Conservation (phyloP, 257 asterid genomes). For the Fraxinus americana region DNA sequence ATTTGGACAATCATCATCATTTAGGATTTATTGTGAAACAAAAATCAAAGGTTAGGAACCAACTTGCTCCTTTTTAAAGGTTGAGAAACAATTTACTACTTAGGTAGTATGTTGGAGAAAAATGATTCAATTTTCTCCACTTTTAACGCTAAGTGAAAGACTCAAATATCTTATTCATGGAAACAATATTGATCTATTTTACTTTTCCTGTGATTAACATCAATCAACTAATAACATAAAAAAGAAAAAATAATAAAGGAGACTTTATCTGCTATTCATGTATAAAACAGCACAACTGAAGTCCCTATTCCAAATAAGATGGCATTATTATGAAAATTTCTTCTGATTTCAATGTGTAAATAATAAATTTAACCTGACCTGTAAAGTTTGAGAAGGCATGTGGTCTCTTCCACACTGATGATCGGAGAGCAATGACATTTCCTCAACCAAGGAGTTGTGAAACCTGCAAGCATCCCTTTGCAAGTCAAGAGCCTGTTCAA, state of each 20-base stretch:
- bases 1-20: not conserved
- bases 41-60: not conserved
- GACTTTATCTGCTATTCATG: not conserved
- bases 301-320: not conserved
- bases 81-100: not conserved
- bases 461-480: constrained; percentile 72
- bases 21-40: not conserved
- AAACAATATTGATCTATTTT: not conserved
- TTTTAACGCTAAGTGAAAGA: not conserved
- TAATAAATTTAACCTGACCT: constrained; percentile 42
- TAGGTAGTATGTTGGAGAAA: not conserved
- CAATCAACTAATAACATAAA: not conserved
- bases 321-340: not conserved
- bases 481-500: constrained; percentile 81
- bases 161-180: not conserved
- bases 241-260: not conserved
- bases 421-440: constrained; percentile 74
- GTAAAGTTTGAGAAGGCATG: constrained; percentile 74
- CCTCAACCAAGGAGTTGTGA: constrained; percentile 61
- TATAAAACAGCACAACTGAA: not conserved
- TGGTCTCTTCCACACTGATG: constrained; percentile 78
- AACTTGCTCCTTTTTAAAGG: not conserved
- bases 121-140: not conserved
- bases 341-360: not conserved
- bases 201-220: not conserved